phyloP scores from a whole-genome alignment of 2,329 filamentous ascomycete species.

The Fusarium nisikadoi region DNA sequence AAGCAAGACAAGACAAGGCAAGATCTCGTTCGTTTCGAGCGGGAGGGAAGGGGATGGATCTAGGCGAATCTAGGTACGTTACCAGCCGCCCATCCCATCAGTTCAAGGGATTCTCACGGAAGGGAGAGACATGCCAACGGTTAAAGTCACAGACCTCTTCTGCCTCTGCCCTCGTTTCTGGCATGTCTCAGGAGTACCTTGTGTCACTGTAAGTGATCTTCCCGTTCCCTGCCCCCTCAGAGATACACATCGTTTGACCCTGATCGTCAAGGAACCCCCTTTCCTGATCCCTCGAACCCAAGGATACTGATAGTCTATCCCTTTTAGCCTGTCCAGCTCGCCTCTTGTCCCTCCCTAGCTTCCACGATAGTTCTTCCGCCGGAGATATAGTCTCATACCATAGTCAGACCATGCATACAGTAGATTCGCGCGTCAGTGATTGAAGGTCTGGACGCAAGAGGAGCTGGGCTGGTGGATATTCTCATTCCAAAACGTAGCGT shows the following conservation, averaged over 20 bases:
- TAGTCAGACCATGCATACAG: conserved; percentile 7
- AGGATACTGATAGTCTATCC: background rate
- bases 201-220: conserved; percentile 24
- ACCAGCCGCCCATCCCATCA: conserved; percentile 2
- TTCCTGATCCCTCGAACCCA: conserved; percentile 11
- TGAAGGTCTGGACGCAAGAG: background rate
- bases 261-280: conserved; percentile 21
- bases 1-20: conserved; percentile 4
- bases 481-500: conserved; percentile 26
- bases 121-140: conserved; percentile 38
- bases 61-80: conserved; percentile 23
- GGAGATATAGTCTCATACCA: conserved; percentile 7
- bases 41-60: conserved; percentile 24
- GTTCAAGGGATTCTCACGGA: conserved; percentile 15
- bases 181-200: conserved; percentile 25
- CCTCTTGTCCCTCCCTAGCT: conserved; percentile 8
- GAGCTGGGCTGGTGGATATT: background rate
- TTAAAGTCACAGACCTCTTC: conserved; percentile 4
- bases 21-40: conserved; percentile 22
- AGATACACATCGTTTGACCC: conserved; percentile 7
- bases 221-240: conserved; percentile 13
- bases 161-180: background rate
- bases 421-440: conserved; percentile 8
- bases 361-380: conserved; percentile 17
- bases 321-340: conserved; percentile 12